Base-by-base conservation (phyloP, 176 grass and related monocot genomes). In the Oryza meridionalis region DNA sequence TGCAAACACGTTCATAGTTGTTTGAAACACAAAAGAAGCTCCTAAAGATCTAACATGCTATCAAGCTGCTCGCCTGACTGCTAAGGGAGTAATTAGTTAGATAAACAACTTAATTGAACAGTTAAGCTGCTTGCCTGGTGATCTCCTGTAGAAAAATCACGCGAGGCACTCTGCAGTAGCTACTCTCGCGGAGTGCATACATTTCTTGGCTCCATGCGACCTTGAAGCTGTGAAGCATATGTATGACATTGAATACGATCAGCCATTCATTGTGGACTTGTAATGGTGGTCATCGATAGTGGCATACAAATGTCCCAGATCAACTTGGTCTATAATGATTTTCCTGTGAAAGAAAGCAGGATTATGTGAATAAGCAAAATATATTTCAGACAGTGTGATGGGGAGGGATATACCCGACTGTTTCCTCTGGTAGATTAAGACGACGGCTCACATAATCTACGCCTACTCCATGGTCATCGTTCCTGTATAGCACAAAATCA, bases 281-380 rank as follows among this genome's bases (percentile, higher is more conserved):
- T 58, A 98, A 81, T 98, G 93, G 65, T 70, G 12, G n/a, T 98
- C 93, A 70, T 98, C 96, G 11, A 95, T 95, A 67, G 96, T 98
- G 2, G 91, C 82, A 86, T 98, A 98, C 24, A 98, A 71, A 70
- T 89, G 59, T 72, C 96, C 96, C 8, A 69, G 16, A 9, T 92
- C 91, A 72, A 86, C 27, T 44, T 92, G 85, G 15, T 83, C 9
- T 32, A 79, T 4, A 68, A 98, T 78, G 62, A 75, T 82, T 24
- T 46, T 49, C 87, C 96, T 98, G 80, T 45, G 51, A 67, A 70
- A 89, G 59, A 53, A 86, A 84, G 11, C 15, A 76, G 55, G 21
- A 44, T 42, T 75, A 7, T 73, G 17, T 37, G 69, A 75, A 58
- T 14, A 43, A 55, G 81, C 14, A 10, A 65, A 75, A 84, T 50